Base-by-base conservation (phyloP, 371 early-diverging fungal genomes). In the Phascolomyces articulosus region DNA sequence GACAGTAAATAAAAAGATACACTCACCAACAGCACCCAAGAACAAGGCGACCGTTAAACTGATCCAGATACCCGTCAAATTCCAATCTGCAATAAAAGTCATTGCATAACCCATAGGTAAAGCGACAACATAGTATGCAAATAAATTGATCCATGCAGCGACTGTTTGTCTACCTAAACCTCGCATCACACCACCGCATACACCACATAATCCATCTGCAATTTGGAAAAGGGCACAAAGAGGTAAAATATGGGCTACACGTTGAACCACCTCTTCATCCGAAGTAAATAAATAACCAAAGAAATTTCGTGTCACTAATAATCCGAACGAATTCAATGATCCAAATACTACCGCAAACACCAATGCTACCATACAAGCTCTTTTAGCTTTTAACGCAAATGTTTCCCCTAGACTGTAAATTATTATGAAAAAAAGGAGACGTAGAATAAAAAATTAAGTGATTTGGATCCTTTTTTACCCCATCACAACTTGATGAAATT, bases 191-290 rank as follows among this genome's bases (percentile, higher is more conserved):
- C 93, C 93, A 3, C 90, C 89, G 15, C 85, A 80, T 7, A 90
- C 85, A 60, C 86, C 83, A 21, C 86, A 87, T 13, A 88, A 58
- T 1, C 90, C 87, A 72, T 93, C 93, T 8, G 82, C 74, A 62
- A 95, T 75, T 72, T 97, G 97, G 77, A 91, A 95, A 40, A 91
- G 55, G 0, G 95, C 93, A 28, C 84, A 90, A 4, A 93, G 64
- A 0, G 96, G 96, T 62, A 95, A 72, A 28, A 95, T 82, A 34
- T 60, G 58, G 1, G 91, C 87, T 9, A 95, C 93, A 13, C 88
- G 71, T 8, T 54, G 69, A 40, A 93, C 79, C 4, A 97, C 93
- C 1, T 82, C 81, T 1, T 62, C 65, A 64, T 95, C 93, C 18
- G 84, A 78, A 34, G 87, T 87, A 73, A 92, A 93, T 44, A 92